Base-by-base conservation (phyloP, 176 grass and related monocot genomes). In the Paspalum notatum region DNA sequence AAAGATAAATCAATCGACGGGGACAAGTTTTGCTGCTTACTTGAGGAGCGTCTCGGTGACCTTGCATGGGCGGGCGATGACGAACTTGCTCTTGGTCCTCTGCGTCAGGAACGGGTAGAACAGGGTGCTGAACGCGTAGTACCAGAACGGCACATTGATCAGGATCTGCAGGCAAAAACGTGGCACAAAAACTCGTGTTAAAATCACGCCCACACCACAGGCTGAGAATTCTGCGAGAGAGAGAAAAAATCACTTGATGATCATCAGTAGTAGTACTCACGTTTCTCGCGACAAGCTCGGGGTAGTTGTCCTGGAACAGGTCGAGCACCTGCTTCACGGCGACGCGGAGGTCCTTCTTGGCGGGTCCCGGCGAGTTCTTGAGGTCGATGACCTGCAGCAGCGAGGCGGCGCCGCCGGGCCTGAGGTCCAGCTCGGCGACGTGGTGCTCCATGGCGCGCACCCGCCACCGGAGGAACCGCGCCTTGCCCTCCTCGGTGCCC, bases 81-180 rank as follows among this genome's bases (percentile, higher is more conserved):
- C 88, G 49, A 98, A 89, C 75, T 95, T 98, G 92, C 92, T 98
- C 86, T 93, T 98, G 62, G 96, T 98, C 82, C 96, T 82, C 82
- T 98, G 92, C 25, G 96, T 95, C 72, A 98, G 74, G 90, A 98
- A 98, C 26, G 96, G 96, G 72, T 90, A 93, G 44, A 98, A 63
- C 26, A 98, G 57, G 76, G 96, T 63, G 63, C 89, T 95, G 84
- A 95, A 90, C 16, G 96, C 96, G 64, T 93, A 91, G 84, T 98
- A 98, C 88, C 92, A 98, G 75, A 98, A 98, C 2, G 96, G 96
- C 65, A 95, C 96, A 32, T 98, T 98, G 87, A 98, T 92, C 76
- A 98, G 74, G 20, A 98, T 94, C 95, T 98, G 81, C 80, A 89
- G n/a, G 20, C 32, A 32, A 32, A 32, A 32, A 3, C 32, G n/a